Evolutionary conservation across 2,329 filamentous ascomycete species (phyloP).

Genomic region (Fusarium kyushuense): DNA sequence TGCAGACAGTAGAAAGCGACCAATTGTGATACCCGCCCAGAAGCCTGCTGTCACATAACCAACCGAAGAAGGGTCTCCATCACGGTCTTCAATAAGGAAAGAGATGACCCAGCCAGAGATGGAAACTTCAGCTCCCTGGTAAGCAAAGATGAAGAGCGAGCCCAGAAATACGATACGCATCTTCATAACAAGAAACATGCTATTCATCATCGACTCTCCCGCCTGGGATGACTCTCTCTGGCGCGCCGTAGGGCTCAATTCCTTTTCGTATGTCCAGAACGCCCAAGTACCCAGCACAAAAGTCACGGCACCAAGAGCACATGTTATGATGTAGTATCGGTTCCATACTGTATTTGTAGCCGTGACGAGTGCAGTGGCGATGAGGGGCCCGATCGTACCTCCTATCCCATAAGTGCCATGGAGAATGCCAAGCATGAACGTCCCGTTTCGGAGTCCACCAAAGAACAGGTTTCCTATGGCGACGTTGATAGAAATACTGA

Average conservation of each 20-base stretch:
- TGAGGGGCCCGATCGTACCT: conserved; percentile 75
- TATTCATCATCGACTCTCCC: conserved; percentile 50
- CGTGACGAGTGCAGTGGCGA: conserved; percentile 79
- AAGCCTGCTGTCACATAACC: conserved; percentile 83
- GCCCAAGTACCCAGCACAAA: conserved; percentile 72
- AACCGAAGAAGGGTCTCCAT: conserved; percentile 76
- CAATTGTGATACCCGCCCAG: conserved; percentile 80
- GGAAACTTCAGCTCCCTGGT: conserved; percentile 86
- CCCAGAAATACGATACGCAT: conserved; percentile 76
- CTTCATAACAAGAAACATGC: conserved; percentile 63
- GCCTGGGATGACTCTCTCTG: conserved; percentile 37
- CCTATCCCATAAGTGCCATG: conserved; percentile 78
- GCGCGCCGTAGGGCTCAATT: conserved; percentile 59
- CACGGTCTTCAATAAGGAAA: conserved; percentile 79
- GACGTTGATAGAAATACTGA: conserved; percentile 67
- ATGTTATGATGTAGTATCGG: conserved; percentile 76
- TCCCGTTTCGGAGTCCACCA: conserved; percentile 65
- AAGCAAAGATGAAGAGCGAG: conserved; percentile 85
- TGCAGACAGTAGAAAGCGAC: conserved; percentile 77
- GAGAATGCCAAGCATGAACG: conserved; percentile 68
- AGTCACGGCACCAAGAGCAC: conserved; percentile 69
- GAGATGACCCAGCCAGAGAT: conserved; percentile 90
- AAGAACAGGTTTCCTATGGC: conserved; percentile 71
- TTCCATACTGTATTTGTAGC: conserved; percentile 71
- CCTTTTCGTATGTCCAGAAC: conserved; percentile 77